Percentiles rank a stretch among this genome's conserved stretches.
These are phyloP conservation scores for Aspergillus sp. DNA, from an alignment of 2,329 filamentous ascomycete species.

Conservation along the genomic window DNA sequence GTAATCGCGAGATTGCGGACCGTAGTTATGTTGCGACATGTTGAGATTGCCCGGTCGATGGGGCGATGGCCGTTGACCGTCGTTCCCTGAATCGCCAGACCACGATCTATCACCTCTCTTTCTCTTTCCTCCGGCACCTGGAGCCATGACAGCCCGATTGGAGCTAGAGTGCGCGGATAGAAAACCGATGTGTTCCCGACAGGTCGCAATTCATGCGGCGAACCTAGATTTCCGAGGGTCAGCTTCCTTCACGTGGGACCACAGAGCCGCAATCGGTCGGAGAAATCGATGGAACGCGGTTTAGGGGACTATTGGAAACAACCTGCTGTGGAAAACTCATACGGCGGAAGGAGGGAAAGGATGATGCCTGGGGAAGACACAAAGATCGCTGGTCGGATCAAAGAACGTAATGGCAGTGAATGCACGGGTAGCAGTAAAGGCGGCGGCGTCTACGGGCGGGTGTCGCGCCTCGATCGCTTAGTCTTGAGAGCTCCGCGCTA, in stretches of 20 bases:
- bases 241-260: constrained; percentile 9
- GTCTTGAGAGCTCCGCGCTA: background rate
- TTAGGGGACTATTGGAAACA: background rate
- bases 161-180: constrained; percentile 30
- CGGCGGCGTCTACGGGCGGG: constrained; percentile 4
- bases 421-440: constrained; percentile 8
- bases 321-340: constrained; percentile 21
- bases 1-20: constrained; percentile 39
- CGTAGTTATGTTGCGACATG: constrained; percentile 55
- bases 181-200: constrained; percentile 26
- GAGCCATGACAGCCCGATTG: constrained; percentile 50
- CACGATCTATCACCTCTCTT: constrained; percentile 53
- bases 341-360: constrained; percentile 10
- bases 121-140: constrained; percentile 54
- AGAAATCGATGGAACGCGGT: background rate
- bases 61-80: constrained; percentile 47
- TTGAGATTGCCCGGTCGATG: constrained; percentile 51
- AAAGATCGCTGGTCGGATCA: constrained; percentile 9
- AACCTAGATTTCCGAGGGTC: constrained; percentile 17
- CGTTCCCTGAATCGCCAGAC: constrained; percentile 45
- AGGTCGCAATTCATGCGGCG: constrained; percentile 37
- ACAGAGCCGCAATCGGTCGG: constrained; percentile 2
- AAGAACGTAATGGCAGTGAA: constrained; percentile 6
- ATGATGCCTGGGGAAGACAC: constrained; percentile 9
- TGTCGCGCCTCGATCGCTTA: background rate